These are phyloP conservation scores for Favolaschia claudopus DNA, from an alignment of 768 basidiomycete genomes.

Conservation along the genomic window DNA sequence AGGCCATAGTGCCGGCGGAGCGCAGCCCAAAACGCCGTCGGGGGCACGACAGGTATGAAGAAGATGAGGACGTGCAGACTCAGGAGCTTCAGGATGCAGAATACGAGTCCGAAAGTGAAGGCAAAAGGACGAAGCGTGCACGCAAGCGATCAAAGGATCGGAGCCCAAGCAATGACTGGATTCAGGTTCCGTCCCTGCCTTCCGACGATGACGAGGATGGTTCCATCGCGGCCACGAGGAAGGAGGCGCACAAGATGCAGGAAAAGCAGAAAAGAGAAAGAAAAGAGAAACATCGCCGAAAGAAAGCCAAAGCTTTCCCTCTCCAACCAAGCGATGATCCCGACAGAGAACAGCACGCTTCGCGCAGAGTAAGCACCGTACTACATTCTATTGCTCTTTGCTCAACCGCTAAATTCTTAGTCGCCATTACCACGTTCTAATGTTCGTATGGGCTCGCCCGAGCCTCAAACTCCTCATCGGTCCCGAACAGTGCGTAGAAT, in stretches of 20 bases:
- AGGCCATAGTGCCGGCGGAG: constrained; percentile 71
- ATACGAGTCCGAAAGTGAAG: constrained; percentile 26
- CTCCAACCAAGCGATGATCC: background rate
- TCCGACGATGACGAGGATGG: constrained; percentile 10
- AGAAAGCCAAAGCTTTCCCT: constrained; percentile 12
- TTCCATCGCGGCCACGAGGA: background rate
- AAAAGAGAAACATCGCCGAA: background rate
- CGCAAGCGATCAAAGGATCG: background rate
- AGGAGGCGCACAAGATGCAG: constrained; percentile 1
- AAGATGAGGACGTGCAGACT: constrained; percentile 37
- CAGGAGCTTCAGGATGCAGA: constrained; percentile 32
- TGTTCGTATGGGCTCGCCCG: background rate
- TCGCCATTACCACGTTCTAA: background rate
- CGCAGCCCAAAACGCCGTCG: constrained; percentile 41
- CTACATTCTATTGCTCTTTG: background rate
- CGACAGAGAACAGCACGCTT: background rate
- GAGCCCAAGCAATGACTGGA: background rate
- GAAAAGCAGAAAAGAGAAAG: constrained; percentile 1
- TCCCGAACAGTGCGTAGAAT: background rate
- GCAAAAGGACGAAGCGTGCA: constrained; percentile 1
- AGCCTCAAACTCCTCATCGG: background rate
- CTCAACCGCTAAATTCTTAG: background rate
- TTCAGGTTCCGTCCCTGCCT: background rate
- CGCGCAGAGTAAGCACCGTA: background rate
- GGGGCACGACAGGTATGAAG: constrained; percentile 40